phyloP scores from a whole-genome alignment of 176 grass and related monocot genomes.

The Avena insularis region DNA sequence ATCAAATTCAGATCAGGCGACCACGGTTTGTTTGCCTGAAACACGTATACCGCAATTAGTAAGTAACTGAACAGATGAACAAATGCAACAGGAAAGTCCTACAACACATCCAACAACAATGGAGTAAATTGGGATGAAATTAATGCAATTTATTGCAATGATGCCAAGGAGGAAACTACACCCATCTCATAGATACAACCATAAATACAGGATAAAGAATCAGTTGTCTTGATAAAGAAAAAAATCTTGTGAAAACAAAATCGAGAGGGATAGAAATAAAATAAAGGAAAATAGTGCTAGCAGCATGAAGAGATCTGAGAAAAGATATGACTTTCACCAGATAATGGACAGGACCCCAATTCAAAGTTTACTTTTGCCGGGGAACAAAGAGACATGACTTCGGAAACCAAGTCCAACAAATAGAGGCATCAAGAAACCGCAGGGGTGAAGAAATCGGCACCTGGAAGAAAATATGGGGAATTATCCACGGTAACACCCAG shows the following conservation, averaged over 20 bases:
- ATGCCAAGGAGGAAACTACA: slow-evolving; percentile 17
- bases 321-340: slow-evolving; percentile 30
- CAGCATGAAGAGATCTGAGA: slow-evolving; percentile 42
- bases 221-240: neutral
- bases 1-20: neutral
- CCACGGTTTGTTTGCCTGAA: neutral
- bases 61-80: slow-evolving; percentile 7
- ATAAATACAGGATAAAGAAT: slow-evolving; percentile 11
- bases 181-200: slow-evolving; percentile 17
- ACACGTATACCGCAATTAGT: slow-evolving; percentile 42
- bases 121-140: slow-evolving; percentile 21
- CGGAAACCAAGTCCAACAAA: neutral
- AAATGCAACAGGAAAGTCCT: slow-evolving; percentile 24
- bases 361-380: neutral
- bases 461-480: slow-evolving; percentile 19
- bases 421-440: neutral
- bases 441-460: neutral
- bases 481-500: slow-evolving; percentile 20
- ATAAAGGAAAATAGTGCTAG: neutral
- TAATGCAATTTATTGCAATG: slow-evolving; percentile 44
- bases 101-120: neutral
- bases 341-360: neutral
- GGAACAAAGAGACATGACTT: slow-evolving; percentile 3
- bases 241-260: neutral
- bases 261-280: neutral